These are phyloP conservation scores for Xylariaceae sp. DNA, from an alignment of 2,329 filamentous ascomycete species.

Conservation along the genomic window DNA sequence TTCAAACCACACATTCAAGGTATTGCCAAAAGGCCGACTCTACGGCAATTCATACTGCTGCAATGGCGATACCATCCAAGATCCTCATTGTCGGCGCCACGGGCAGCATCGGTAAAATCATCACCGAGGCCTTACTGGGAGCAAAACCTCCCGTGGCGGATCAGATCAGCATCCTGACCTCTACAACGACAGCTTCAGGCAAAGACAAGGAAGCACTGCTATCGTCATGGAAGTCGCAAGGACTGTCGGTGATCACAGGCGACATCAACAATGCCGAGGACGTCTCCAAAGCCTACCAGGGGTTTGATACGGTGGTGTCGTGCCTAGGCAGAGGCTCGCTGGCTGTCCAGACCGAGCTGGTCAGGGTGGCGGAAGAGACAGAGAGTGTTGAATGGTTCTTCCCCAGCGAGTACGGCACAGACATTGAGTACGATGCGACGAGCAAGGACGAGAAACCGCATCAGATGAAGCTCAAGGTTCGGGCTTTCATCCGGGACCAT, in stretches of 20 bases:
- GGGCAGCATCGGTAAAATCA: slow-evolving; percentile 34
- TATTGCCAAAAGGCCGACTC: background rate
- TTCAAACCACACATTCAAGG: too few species aligned
- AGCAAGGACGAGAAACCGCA: slow-evolving; percentile 57
- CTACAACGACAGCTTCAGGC: slow-evolving; percentile 42
- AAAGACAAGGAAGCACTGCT: slow-evolving; percentile 43
- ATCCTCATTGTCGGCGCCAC: slow-evolving; percentile 33
- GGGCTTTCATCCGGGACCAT: slow-evolving; percentile 46
- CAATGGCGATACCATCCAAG: slow-evolving; percentile 23
- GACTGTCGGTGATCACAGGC: slow-evolving; percentile 52
- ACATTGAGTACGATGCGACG: slow-evolving; percentile 50
- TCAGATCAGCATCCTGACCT: slow-evolving; percentile 51
- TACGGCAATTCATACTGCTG: slow-evolving; percentile 7
- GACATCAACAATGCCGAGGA: slow-evolving; percentile 47
- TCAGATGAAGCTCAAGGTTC: slow-evolving; percentile 59
- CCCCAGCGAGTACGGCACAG: slow-evolving; percentile 57
- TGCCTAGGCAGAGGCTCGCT: slow-evolving; percentile 56
- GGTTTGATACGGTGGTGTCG: slow-evolving; percentile 55
- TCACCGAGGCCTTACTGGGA: slow-evolving; percentile 29
- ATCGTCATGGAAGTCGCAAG: slow-evolving; percentile 38
- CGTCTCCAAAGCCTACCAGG: slow-evolving; percentile 50
- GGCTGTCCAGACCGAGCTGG: slow-evolving; percentile 49
- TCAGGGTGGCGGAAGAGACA: slow-evolving; percentile 49
- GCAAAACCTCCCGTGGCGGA: slow-evolving; percentile 30
- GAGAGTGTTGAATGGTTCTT: slow-evolving; percentile 51